These are phyloP conservation scores for Debaryomyces singareniensis DNA, from an alignment of 1,139 yeast species.

Conservation along the genomic window DNA sequence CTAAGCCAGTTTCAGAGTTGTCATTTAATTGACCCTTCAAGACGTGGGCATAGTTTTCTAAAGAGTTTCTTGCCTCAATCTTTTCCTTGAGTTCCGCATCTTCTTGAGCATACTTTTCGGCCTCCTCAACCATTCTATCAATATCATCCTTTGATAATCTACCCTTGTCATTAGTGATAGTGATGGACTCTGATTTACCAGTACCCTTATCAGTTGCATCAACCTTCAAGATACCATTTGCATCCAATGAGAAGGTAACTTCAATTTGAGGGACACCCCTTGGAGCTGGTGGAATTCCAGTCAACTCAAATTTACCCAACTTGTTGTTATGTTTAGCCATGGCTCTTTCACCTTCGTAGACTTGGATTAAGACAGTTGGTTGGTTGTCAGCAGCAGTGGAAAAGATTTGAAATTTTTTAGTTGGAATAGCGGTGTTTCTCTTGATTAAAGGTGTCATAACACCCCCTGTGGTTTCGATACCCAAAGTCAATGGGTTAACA, in stretches of 20 bases:
- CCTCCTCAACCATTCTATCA: conserved; percentile 92
- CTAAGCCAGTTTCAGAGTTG: conserved; percentile 55
- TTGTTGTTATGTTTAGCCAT: conserved; percentile 40
- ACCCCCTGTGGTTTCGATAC: conserved; percentile 46
- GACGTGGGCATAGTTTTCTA: conserved; percentile 42
- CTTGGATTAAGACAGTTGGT: conserved; percentile 43
- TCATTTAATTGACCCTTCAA: conserved; percentile 56
- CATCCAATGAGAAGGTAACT: conserved; percentile 42
- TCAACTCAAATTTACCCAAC: conserved; percentile 42
- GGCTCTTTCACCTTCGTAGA: conserved; percentile 45
- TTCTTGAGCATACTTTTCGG: conserved; percentile 84
- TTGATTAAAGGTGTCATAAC: conserved; percentile 43
- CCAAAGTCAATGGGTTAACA: conserved; percentile 44
- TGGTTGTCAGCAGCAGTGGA: conserved; percentile 45
- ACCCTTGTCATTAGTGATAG: conserved; percentile 96
- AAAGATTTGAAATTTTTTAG: conserved; percentile 42
- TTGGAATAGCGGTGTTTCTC: conserved; percentile 45
- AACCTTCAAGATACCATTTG: conserved; percentile 44
- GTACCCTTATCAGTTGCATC: conserved; percentile 43
- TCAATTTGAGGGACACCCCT: conserved; percentile 47
- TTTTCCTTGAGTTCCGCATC: conserved; percentile 75
- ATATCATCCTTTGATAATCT: conserved; percentile 90
- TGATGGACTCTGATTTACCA: conserved; percentile 81
- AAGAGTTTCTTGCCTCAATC: conserved; percentile 58
- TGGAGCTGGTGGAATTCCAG: conserved; percentile 45